Conservation (phyloP, 129 eudicot species). For the Tagetes patula region DNA sequence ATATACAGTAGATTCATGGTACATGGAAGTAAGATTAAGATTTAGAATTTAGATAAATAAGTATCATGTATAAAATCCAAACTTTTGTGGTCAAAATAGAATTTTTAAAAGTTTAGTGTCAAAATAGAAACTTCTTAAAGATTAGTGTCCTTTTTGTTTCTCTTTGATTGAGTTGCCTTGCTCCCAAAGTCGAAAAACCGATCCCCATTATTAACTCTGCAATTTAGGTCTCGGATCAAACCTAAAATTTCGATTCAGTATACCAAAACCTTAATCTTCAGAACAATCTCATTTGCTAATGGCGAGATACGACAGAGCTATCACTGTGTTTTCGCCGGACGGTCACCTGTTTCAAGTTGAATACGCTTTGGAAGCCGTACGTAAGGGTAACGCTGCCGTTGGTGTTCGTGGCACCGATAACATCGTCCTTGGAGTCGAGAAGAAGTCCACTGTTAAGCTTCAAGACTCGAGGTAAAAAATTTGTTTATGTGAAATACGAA, state of each 20-base stretch:
- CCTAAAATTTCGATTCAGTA: not conserved
- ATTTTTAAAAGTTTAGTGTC: no score
- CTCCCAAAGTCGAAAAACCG: constrained; percentile 40
- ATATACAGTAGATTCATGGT: constrained; percentile 3
- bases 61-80: no score
- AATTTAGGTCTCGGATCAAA: constrained; percentile 25
- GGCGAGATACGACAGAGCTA: constrained; percentile 90
- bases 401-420: constrained; percentile 83
- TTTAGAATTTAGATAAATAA: no score
- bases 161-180: constrained; percentile 36
- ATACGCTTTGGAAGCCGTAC: constrained; percentile 86
- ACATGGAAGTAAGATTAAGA: not conserved
- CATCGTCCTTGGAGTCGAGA: constrained; percentile 79
- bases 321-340: constrained; percentile 84
- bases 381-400: constrained; percentile 90
- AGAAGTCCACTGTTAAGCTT: constrained; percentile 77
- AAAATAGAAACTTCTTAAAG: not conserved
- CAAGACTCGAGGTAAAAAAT: constrained; percentile 67
- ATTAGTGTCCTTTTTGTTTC: constrained; percentile 10
- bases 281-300: constrained; percentile 20
- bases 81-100: not conserved
- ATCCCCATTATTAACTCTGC: constrained; percentile 20
- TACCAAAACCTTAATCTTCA: constrained; percentile 1
- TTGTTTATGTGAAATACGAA: not conserved
- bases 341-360: constrained; percentile 87